Conservation (phyloP, 2,329 filamentous ascomycete species). For the Diaporthe velutina region DNA sequence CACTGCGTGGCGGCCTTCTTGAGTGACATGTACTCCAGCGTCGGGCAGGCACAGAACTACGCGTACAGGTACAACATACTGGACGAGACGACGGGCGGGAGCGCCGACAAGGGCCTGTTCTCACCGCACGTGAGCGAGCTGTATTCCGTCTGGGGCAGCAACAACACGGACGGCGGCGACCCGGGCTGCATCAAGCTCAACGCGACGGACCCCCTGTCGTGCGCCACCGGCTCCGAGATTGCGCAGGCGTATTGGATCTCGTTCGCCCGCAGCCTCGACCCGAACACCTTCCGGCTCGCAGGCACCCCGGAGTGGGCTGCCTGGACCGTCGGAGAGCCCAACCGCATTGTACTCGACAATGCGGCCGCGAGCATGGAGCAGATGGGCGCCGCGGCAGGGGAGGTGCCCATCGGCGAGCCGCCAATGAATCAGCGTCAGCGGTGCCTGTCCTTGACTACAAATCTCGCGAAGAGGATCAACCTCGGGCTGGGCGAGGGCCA, state of each 20-base stretch:
- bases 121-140: conserved; percentile 33
- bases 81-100: conserved; percentile 33
- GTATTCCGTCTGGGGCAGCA: conserved; percentile 34
- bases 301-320: conserved; percentile 38
- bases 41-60: background rate
- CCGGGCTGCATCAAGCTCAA: conserved; percentile 22
- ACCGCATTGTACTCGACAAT: conserved; percentile 30
- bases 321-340: conserved; percentile 25
- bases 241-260: conserved; percentile 41
- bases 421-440: conserved; percentile 36
- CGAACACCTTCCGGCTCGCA: conserved; percentile 31
- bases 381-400: conserved; percentile 29
- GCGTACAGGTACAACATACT: conserved; percentile 34
- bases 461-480: conserved; percentile 23
- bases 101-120: conserved; percentile 34
- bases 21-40: conserved; percentile 28
- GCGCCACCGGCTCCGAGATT: conserved; percentile 24
- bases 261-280: conserved; percentile 38
- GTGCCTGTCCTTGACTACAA: background rate
- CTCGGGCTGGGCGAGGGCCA: conserved; percentile 17
- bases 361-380: conserved; percentile 28
- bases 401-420: conserved; percentile 24
- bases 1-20: conserved; percentile 32
- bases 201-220: conserved; percentile 29
- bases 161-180: conserved; percentile 34